Base-by-base conservation (phyloP, 225 moss, liverwort and hornwort species). In the Marchantia paleacea region DNA sequence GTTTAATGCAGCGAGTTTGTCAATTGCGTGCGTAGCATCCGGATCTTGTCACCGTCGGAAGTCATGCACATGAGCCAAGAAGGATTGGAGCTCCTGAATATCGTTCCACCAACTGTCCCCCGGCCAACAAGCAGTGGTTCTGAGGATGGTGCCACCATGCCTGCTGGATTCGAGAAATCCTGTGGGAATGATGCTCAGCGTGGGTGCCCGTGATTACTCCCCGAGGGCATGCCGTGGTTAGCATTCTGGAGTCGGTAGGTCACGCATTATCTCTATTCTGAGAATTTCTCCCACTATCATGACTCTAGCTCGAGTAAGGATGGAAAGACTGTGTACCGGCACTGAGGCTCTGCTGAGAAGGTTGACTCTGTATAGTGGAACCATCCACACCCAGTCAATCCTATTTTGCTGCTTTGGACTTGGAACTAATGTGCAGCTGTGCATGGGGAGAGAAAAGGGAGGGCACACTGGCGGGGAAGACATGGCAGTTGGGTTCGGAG, bases 1-100 rank as follows among this genome's bases (percentile, higher is more conserved):
- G 39, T 14, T 58, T 54, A 15, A 78, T 88, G 80, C 92, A 99
- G 97, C 62, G 97, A 95, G 78, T 99, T 99, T 65, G 83, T 99
- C 83, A 99, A 91, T 75, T 99, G 95, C 80, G 97, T 99, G 47
- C 93, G 93, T 52, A 92, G 90, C 69, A 95, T 99, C 54, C 93
- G 93, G 75, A 99, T 99, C 73, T 85, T 99, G 55, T 99, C 97
- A 49, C 95, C 97, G 55, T 82, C 92, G 54, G 97, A 99, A 86
- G 91, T 95, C 24, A 83, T 88, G 83, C 89, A 91, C 28, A 91
- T 93, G 88, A 93, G 93, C 78, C 91, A 92, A 78, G 95, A 93
- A 74, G 93, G 93, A 81, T 62, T 93, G 75, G 94, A 93, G 77
- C 81, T 97, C 75, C 69, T 97, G 0, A 90, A 88, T 61, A 79